Percentiles rank a stretch among this genome's conserved stretches.
These are phyloP conservation scores for Picochlorum sp. DNA, from an alignment of 139 green algal species.

Conservation along the genomic window DNA sequence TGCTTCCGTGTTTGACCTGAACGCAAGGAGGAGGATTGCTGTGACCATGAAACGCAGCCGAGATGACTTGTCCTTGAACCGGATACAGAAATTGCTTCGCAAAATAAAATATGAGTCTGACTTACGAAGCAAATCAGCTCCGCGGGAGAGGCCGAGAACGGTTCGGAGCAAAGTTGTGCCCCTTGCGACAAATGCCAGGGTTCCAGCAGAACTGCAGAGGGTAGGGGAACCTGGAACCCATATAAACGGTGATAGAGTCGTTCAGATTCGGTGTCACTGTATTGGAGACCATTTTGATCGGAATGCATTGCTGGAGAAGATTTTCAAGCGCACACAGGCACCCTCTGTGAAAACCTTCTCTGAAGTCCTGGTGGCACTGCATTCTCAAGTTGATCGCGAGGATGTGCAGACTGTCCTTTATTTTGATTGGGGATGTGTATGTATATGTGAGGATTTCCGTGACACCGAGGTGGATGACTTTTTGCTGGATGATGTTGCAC, in stretches of 20 bases:
- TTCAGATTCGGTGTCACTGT: slow-evolving; percentile 23
- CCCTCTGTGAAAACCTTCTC: slow-evolving; percentile 20
- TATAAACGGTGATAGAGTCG: neutral
- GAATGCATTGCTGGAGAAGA: slow-evolving; percentile 13
- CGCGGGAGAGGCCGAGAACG: too few species aligned
- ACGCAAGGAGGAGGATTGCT: too few species aligned
- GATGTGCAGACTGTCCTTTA: slow-evolving; percentile 15
- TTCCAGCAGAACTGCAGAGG: neutral
- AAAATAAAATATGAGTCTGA: too few species aligned
- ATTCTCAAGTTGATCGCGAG: neutral
- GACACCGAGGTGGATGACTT: slow-evolving; percentile 15
- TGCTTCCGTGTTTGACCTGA: too few species aligned
- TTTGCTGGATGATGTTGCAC: slow-evolving; percentile 16
- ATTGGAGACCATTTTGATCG: slow-evolving; percentile 20
- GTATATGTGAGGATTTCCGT: slow-evolving; percentile 11
- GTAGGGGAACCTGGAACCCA: neutral
- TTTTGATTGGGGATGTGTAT: slow-evolving; percentile 25
- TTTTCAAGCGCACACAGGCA: slow-evolving; percentile 11
- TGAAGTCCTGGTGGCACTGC: slow-evolving; percentile 11
- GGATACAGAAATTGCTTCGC: too few species aligned
- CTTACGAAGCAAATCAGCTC: too few species aligned
- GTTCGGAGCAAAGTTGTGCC: too few species aligned
- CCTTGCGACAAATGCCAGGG: too few species aligned
- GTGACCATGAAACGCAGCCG: too few species aligned
- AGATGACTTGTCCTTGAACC: too few species aligned